Conservation (phyloP, 2,329 filamentous ascomycete species). For the Zasmidium cellare region DNA sequence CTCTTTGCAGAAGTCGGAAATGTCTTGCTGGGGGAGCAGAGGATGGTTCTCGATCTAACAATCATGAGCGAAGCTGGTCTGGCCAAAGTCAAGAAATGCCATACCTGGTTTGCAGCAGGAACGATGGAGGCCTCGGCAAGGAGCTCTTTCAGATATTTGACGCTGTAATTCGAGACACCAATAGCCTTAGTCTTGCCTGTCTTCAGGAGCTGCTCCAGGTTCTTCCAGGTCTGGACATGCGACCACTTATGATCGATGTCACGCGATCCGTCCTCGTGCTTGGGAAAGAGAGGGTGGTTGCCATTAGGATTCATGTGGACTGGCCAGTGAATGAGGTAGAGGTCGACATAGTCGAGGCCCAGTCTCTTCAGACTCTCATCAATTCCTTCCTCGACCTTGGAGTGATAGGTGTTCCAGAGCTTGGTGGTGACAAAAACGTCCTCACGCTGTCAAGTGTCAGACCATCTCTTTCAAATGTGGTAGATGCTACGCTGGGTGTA, state of each 20-base stretch:
- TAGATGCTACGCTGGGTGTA: neutral
- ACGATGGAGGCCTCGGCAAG: constrained; percentile 37
- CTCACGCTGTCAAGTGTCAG: constrained; percentile 48
- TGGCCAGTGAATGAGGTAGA: constrained; percentile 83
- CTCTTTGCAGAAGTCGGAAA: constrained; percentile 66
- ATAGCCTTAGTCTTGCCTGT: constrained; percentile 52
- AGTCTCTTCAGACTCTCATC: constrained; percentile 72
- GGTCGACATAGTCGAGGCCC: constrained; percentile 77
- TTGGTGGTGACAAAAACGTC: constrained; percentile 85
- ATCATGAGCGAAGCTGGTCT: neutral
- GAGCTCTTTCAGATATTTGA: constrained; percentile 49
- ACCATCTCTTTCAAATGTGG: too few species aligned
- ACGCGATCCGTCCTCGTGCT: constrained; percentile 68
- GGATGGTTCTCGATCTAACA: constrained; percentile 73
- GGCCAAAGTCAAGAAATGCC: neutral
- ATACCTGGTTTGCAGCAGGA: constrained; percentile 30
- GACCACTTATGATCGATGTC: constrained; percentile 70
- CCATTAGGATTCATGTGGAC: constrained; percentile 68
- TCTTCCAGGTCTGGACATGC: constrained; percentile 76
- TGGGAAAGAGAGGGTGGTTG: constrained; percentile 72
- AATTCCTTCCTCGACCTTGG: constrained; percentile 66
- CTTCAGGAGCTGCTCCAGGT: constrained; percentile 64
- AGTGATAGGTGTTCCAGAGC: constrained; percentile 80
- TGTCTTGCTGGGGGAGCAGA: constrained; percentile 68
- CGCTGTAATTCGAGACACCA: constrained; percentile 52